These are phyloP conservation scores for Deakozyma indianensis DNA, from an alignment of 805 yeast genomes.

Conservation along the genomic window DNA sequence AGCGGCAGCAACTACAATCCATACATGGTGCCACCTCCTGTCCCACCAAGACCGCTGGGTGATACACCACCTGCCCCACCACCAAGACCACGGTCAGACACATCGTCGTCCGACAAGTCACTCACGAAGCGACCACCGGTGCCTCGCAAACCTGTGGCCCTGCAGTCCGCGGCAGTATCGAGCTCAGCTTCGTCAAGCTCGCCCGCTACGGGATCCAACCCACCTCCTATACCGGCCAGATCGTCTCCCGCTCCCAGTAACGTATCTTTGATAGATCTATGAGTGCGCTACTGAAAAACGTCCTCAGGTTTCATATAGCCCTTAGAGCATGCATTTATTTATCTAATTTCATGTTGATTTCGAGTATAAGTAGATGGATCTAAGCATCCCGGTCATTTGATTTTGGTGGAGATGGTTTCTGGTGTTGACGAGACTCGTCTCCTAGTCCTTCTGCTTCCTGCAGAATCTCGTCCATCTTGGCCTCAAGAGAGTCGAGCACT, in stretches of 20 bases:
- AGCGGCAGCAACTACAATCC: background rate
- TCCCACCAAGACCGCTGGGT: background rate
- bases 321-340: too few relatives aligned
- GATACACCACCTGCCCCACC: background rate
- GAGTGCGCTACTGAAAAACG: too few relatives aligned
- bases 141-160: constrained; percentile 6
- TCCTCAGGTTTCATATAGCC: too few relatives aligned
- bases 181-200: too few relatives aligned
- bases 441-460: constrained; percentile 20
- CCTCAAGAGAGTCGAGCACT: constrained; percentile 51
- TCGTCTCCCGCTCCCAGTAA: background rate
- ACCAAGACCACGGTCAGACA: background rate
- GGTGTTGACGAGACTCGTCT: too few relatives aligned
- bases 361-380: background rate
- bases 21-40: background rate
- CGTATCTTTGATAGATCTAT: background rate
- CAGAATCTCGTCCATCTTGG: constrained; percentile 43
- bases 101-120: background rate
- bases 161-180: constrained; percentile 1
- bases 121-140: constrained; percentile 1
- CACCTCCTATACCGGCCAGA: background rate
- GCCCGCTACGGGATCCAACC: too few relatives aligned
- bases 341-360: background rate
- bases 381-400: too few relatives aligned
- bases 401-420: too few relatives aligned